Evolutionary conservation across 805 yeast genomes (phyloP).

Genomic region (Wickerhamiella australiensis): DNA sequence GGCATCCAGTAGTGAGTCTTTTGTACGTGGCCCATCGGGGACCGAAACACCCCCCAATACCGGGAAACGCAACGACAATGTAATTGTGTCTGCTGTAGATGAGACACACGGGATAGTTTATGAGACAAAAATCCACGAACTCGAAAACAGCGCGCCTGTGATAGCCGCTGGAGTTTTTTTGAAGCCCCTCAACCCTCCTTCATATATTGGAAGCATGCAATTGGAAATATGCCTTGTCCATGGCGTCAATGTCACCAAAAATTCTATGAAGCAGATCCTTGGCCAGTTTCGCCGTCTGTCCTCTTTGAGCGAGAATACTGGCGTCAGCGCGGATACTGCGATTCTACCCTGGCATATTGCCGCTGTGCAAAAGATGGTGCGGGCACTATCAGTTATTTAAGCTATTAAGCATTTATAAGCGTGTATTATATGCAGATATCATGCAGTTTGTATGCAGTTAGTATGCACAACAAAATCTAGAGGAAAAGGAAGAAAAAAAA

Average conservation of each 20-base stretch:
- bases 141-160: constrained; percentile 12
- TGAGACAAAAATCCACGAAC: constrained; percentile 6
- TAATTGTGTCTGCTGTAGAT: constrained; percentile 13
- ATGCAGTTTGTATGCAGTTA: not conserved
- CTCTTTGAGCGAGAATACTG: constrained; percentile 27
- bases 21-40: not conserved
- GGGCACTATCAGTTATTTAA: constrained; percentile 12
- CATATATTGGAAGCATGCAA: constrained; percentile 12
- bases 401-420: not conserved
- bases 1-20: not conserved
- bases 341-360: constrained; percentile 33
- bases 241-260: constrained; percentile 14
- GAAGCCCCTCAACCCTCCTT: constrained; percentile 14
- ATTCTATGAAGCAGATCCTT: constrained; percentile 26
- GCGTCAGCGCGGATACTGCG: constrained; percentile 25
- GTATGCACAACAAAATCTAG: no score
- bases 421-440: not conserved
- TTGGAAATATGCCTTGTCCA: constrained; percentile 13
- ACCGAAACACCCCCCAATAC: not conserved
- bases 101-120: constrained; percentile 14
- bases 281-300: constrained; percentile 31
- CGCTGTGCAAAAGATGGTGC: constrained; percentile 26
- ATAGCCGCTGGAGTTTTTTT: constrained; percentile 19
- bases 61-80: constrained; percentile 9
- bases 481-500: no score